Conservation (phyloP, 208 protist species). For the Leishmania tropica region DNA sequence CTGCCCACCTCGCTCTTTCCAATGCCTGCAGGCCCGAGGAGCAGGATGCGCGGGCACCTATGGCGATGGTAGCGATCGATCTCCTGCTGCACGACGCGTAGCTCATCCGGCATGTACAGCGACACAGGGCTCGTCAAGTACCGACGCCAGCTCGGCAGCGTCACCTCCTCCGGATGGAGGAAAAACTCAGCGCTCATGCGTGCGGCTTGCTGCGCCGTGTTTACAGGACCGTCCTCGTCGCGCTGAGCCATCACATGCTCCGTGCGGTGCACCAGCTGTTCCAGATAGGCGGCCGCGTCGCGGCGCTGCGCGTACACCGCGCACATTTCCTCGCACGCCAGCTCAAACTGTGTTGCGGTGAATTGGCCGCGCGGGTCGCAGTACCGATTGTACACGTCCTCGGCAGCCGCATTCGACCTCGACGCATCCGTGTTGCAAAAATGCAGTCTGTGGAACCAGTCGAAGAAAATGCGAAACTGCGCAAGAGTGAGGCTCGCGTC, state of each 20-base stretch:
- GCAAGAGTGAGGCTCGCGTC: slow-evolving; percentile 22
- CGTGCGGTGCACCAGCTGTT: slow-evolving; percentile 42
- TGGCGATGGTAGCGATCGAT: slow-evolving; percentile 36
- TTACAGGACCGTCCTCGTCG: background rate
- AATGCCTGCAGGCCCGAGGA: slow-evolving; percentile 47
- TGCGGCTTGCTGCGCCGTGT: background rate
- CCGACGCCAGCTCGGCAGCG: slow-evolving; percentile 28
- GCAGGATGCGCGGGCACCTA: slow-evolving; percentile 52
- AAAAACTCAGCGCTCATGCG: slow-evolving; percentile 38
- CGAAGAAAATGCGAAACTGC: slow-evolving; percentile 73
- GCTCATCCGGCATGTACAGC: slow-evolving; percentile 68
- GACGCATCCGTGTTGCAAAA: slow-evolving; percentile 64
- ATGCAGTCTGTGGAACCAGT: slow-evolving; percentile 72
- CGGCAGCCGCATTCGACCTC: slow-evolving; percentile 52
- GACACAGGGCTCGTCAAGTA: slow-evolving; percentile 51
- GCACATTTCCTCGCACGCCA: slow-evolving; percentile 57
- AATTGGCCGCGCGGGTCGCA: slow-evolving; percentile 53
- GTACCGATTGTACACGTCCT: slow-evolving; percentile 51
- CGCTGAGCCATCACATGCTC: slow-evolving; percentile 10
- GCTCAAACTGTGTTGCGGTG: slow-evolving; percentile 48
- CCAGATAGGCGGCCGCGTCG: slow-evolving; percentile 56
- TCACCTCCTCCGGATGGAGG: slow-evolving; percentile 23
- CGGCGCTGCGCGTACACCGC: slow-evolving; percentile 44
- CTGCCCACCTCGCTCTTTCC: slow-evolving; percentile 62
- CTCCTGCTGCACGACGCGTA: slow-evolving; percentile 51